Conservation (phyloP, 2,329 filamentous ascomycete species). For the Hypoxylon sp. region DNA sequence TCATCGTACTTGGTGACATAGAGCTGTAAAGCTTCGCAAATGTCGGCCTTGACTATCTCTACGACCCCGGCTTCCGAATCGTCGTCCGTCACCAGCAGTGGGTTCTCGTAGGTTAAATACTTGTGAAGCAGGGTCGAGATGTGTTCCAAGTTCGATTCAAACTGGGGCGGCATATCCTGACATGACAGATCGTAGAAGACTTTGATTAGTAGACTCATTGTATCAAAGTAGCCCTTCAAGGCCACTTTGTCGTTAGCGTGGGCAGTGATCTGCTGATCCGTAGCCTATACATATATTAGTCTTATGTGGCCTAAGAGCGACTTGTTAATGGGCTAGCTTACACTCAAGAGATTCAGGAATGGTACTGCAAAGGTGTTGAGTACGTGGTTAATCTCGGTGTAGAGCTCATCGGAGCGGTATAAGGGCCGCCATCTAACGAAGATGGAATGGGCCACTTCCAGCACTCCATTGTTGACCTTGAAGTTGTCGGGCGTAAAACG, state of each 20-base stretch:
- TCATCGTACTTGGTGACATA: conserved; percentile 97
- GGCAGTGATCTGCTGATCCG: conserved; percentile 79
- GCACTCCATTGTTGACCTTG: conserved; percentile 90
- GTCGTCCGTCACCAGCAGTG: conserved; percentile 85
- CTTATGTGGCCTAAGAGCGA: background rate
- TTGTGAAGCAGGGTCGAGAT: conserved; percentile 89
- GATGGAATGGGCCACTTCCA: conserved; percentile 98
- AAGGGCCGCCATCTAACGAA: conserved; percentile 96
- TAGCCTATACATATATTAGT: conserved; percentile 63
- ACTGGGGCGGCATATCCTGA: conserved; percentile 93
- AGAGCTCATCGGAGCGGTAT: conserved; percentile 92
- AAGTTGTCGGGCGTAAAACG: conserved; percentile 86
- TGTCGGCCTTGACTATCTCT: conserved; percentile 91
- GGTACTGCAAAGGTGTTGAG: conserved; percentile 85
- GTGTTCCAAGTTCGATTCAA: conserved; percentile 86
- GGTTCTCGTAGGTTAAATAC: conserved; percentile 91
- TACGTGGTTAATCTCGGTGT: conserved; percentile 96
- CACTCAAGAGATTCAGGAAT: conserved; percentile 84
- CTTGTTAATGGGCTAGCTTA: conserved; percentile 57
- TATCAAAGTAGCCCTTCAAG: conserved; percentile 84
- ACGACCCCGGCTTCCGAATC: conserved; percentile 89
- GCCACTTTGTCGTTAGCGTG: conserved; percentile 81
- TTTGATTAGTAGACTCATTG: conserved; percentile 89
- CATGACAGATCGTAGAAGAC: conserved; percentile 97
- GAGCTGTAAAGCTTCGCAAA: conserved; percentile 90